Evolutionary conservation across 768 basidiomycete species (phyloP).

Genomic region (Boletus reticuloceps): DNA sequence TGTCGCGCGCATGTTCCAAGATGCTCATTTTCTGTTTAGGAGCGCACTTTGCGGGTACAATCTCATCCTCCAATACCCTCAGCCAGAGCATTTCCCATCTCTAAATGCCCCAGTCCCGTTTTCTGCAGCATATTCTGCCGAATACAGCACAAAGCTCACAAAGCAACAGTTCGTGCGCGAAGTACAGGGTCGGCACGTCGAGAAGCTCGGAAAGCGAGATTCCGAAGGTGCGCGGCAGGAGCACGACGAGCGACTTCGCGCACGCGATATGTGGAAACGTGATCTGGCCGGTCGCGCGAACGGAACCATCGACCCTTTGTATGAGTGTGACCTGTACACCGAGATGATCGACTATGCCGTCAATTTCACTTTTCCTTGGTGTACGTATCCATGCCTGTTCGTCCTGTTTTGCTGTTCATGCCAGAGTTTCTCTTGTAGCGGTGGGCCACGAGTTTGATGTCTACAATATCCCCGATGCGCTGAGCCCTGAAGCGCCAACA

Average conservation of each 20-base stretch:
- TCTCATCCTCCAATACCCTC: slow-evolving; percentile 67
- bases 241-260: slow-evolving; percentile 19
- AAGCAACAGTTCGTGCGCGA: slow-evolving; percentile 12
- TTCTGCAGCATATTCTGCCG: background rate
- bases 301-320: slow-evolving; percentile 58
- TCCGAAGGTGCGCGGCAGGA: slow-evolving; percentile 5
- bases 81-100: slow-evolving; percentile 48
- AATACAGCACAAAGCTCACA: background rate
- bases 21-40: slow-evolving; percentile 33
- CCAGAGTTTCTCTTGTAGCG: background rate
- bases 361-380: slow-evolving; percentile 67
- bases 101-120: background rate
- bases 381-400: slow-evolving; percentile 24
- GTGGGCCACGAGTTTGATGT: slow-evolving; percentile 36
- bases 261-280: slow-evolving; percentile 38
- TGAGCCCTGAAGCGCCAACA: slow-evolving; percentile 42
- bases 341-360: slow-evolving; percentile 68
- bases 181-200: background rate
- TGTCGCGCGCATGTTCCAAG: background rate
- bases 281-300: slow-evolving; percentile 50
- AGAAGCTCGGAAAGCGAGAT: slow-evolving; percentile 8
- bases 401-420: background rate
- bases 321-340: slow-evolving; percentile 57
- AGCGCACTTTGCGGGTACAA: slow-evolving; percentile 62
- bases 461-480: slow-evolving; percentile 46